Evolutionary conservation across 169 alveolate species (phyloP).

Genomic region (Theileria equi): DNA sequence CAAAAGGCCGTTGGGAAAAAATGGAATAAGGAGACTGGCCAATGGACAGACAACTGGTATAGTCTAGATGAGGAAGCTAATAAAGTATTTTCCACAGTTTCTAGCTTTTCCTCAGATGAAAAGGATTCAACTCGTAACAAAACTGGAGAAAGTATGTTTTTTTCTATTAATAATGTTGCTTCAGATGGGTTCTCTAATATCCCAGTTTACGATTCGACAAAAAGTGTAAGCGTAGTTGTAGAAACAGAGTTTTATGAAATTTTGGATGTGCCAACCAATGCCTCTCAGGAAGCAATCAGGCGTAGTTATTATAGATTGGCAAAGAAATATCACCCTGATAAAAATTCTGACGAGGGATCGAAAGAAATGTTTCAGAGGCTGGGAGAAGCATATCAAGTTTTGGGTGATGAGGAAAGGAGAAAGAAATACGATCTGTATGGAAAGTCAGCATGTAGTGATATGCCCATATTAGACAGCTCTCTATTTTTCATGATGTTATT

Average conservation of each 20-base stretch:
- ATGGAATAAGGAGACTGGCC: constrained; percentile 84
- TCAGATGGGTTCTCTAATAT: too few species aligned
- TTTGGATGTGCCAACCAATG: constrained; percentile 79
- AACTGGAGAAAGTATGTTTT: not conserved
- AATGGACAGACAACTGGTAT: constrained; percentile 79
- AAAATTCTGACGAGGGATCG: constrained; percentile 86
- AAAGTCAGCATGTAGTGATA: constrained; percentile 84
- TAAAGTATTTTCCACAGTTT: constrained; percentile 33
- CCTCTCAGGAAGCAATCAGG: constrained; percentile 75
- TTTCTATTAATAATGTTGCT: constrained; percentile 13
- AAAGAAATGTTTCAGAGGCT: constrained; percentile 80
- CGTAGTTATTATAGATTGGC: constrained; percentile 85
- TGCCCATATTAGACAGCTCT: constrained; percentile 84
- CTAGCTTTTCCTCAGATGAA: constrained; percentile 39
- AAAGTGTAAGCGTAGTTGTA: constrained; percentile 62
- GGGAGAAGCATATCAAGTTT: constrained; percentile 91
- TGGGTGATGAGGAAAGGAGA: constrained; percentile 91
- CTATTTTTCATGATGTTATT: constrained; percentile 85
- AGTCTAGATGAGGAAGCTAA: constrained; percentile 76
- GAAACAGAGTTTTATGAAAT: constrained; percentile 81
- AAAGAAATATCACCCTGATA: constrained; percentile 90
- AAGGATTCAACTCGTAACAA: constrained; percentile 1
- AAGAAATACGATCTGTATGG: constrained; percentile 89
- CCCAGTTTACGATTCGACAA: constrained; percentile 33
- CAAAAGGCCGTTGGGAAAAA: constrained; percentile 80